phyloP scores from a whole-genome alignment of 2,329 filamentous ascomycete species.

The Rosellinia necatrix region DNA sequence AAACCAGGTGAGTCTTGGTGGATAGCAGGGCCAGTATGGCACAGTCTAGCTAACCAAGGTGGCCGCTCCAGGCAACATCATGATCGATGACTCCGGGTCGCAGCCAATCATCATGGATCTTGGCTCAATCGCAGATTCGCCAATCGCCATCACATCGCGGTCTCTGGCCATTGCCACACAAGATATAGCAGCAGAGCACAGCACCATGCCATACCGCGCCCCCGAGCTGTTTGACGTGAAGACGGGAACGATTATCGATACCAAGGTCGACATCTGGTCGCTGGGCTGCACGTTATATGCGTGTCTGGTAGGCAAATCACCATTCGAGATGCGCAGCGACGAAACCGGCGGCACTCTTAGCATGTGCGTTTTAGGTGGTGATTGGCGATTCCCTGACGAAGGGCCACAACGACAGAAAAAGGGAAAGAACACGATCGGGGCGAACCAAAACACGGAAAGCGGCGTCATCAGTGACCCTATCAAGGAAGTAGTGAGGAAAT shows the following conservation, averaged over 20 bases:
- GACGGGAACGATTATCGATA: slow-evolving; percentile 88
- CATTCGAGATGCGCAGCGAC: slow-evolving; percentile 93
- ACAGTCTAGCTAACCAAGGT: background rate
- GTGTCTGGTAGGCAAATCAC: slow-evolving; percentile 93
- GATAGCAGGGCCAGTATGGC: background rate
- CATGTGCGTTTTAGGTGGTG: slow-evolving; percentile 88
- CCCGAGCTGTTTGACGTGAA: slow-evolving; percentile 98
- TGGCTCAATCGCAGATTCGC: slow-evolving; percentile 85
- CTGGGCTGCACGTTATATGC: slow-evolving; percentile 97
- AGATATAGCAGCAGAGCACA: slow-evolving; percentile 93
- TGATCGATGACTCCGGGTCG: slow-evolving; percentile 91
- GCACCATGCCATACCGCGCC: slow-evolving; percentile 97
- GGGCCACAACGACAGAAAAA: slow-evolving; percentile 60
- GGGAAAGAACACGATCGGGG: slow-evolving; percentile 47
- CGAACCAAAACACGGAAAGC: slow-evolving; percentile 45
- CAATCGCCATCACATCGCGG: slow-evolving; percentile 85
- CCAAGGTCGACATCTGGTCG: slow-evolving; percentile 98
- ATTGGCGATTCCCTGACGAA: slow-evolving; percentile 97
- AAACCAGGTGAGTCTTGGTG: slow-evolving; percentile 74
- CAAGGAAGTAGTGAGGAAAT: slow-evolving; percentile 84
- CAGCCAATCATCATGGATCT: slow-evolving; percentile 97
- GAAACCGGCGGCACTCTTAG: slow-evolving; percentile 94
- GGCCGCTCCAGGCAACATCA: slow-evolving; percentile 76
- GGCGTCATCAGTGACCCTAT: slow-evolving; percentile 77
- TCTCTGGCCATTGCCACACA: slow-evolving; percentile 90